These are phyloP conservation scores for Thalassiosira sp. DNA, from an alignment of 352 stramenopile species.

Conservation along the genomic window DNA sequence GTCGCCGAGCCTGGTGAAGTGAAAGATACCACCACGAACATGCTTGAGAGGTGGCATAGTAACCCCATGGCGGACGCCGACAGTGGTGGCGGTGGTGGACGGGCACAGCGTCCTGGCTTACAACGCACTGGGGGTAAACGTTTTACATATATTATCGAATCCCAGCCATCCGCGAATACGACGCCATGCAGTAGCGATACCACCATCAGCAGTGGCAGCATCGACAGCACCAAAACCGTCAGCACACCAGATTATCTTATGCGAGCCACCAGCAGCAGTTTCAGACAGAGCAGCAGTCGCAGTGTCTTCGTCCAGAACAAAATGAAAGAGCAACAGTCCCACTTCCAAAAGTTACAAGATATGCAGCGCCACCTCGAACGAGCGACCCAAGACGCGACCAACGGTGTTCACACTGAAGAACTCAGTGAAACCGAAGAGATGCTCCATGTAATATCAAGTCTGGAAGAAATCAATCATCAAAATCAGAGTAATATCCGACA, in stretches of 20 bases:
- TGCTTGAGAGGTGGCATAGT: no score
- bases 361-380: not conserved
- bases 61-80: no score
- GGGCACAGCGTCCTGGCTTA: not conserved
- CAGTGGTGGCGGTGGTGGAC: conserved; percentile 72
- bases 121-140: not conserved
- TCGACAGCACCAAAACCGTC: not conserved
- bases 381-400: not conserved
- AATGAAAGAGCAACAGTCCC: not conserved
- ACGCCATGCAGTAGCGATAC: no score
- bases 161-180: no score
- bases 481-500: not conserved
- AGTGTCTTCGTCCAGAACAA: not conserved
- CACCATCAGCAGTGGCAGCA: not conserved
- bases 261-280: no score
- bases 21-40: no score
- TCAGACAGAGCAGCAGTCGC: not conserved
- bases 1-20: no score
- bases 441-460: not conserved
- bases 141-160: no score
- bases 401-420: not conserved
- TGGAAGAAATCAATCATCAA: not conserved
- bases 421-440: not conserved
- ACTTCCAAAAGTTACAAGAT: not conserved
- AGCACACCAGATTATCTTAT: not conserved